phyloP scores from a whole-genome alignment of 2,329 filamentous ascomycete genomes.

The Alternaria gansuensis region DNA sequence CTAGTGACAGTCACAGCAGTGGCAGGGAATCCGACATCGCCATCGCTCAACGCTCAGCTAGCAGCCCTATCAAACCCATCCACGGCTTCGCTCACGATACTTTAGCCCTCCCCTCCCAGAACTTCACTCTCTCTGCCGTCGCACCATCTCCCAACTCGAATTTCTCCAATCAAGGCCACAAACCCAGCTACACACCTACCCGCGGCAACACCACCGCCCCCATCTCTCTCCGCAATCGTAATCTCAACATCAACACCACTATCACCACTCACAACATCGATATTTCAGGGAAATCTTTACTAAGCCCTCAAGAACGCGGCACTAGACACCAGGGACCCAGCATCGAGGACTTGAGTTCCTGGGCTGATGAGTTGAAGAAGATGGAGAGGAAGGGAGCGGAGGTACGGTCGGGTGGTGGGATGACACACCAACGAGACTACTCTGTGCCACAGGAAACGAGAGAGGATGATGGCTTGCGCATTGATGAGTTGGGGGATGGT shows the following conservation, averaged over 20 bases:
- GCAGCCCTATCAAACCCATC: neutral
- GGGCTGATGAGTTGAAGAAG: constrained; percentile 20
- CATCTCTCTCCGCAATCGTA: neutral
- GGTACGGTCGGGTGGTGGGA: neutral
- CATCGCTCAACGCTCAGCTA: neutral
- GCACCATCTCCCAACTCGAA: neutral
- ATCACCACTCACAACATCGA: no score
- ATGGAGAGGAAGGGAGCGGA: constrained; percentile 19
- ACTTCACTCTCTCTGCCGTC: neutral
- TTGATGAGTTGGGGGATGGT: rapidly evolving
- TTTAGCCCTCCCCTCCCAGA: neutral
- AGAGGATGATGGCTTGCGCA: neutral
- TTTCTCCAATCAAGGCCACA: no score
- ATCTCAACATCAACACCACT: neutral
- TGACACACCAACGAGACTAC: no score
- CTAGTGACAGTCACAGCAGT: neutral
- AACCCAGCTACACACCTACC: no score
- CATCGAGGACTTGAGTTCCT: constrained; percentile 10
- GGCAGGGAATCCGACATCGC: rapidly evolving
- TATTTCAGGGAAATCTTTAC: neutral
- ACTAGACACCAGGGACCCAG: constrained; percentile 13
- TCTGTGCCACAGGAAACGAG: no score
- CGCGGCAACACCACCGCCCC: neutral
- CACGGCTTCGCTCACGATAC: neutral
- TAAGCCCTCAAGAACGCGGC: neutral